These are phyloP conservation scores for Phaffomyces antillensis DNA, from an alignment of 805 yeast species.

Conservation along the genomic window DNA sequence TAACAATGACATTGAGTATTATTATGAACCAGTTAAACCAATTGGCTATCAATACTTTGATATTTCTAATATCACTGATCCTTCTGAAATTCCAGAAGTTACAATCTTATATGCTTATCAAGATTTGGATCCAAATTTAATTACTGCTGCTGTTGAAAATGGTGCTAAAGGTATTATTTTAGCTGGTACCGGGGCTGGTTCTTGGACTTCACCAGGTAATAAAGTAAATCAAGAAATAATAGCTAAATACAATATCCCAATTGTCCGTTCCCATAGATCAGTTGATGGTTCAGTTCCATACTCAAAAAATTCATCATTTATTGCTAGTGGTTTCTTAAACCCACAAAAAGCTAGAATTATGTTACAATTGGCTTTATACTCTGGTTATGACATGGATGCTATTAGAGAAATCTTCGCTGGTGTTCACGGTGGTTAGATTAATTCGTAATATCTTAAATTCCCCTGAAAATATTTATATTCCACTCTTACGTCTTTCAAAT, in stretches of 20 bases:
- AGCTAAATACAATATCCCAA: slow-evolving; percentile 35
- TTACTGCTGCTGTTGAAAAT: slow-evolving; percentile 37
- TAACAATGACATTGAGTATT: slow-evolving; percentile 55
- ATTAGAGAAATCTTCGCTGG: slow-evolving; percentile 32
- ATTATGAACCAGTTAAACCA: slow-evolving; percentile 54
- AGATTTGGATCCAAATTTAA: slow-evolving; percentile 41
- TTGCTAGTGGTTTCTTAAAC: slow-evolving; percentile 57
- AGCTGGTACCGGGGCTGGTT: slow-evolving; percentile 69
- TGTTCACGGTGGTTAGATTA: slow-evolving; percentile 31
- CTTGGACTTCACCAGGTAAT: slow-evolving; percentile 35
- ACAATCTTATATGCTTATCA: slow-evolving; percentile 56
- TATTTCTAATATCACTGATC: slow-evolving; percentile 21
- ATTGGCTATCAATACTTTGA: slow-evolving; percentile 25
- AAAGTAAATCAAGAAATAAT: slow-evolving; percentile 35
- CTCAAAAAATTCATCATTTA: slow-evolving; percentile 34
- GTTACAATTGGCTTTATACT: slow-evolving; percentile 44
- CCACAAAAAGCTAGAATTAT: slow-evolving; percentile 59
- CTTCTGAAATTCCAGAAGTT: slow-evolving; percentile 32
- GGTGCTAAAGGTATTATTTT: slow-evolving; percentile 48
- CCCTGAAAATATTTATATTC: no score
- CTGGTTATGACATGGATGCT: slow-evolving; percentile 25
- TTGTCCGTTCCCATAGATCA: slow-evolving; percentile 55
- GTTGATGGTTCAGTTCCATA: slow-evolving; percentile 62
- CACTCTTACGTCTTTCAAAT: no score
- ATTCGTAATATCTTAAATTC: no score